Evolutionary conservation across 805 yeast species (phyloP), one percentile per base, ranked within the genome.

Genomic region (Cyberlindnera amylophila): DNA sequence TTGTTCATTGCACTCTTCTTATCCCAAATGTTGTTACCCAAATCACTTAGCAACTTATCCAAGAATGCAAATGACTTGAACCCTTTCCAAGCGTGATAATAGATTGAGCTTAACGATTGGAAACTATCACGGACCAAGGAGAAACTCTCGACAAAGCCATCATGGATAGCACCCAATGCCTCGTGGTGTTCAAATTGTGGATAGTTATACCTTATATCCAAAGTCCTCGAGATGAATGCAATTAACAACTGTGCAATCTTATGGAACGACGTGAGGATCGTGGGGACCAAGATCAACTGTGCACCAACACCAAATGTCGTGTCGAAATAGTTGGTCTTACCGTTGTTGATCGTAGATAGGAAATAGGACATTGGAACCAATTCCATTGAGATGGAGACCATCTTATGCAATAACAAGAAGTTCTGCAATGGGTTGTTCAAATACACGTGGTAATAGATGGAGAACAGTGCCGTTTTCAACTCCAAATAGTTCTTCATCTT

Each of bases 21-120:
- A 34, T 60, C 63, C 50, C 54, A 58, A 10, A 62, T 40, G 42
- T 49, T 58, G 23, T 61, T 51, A 1, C 59, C 63, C 17, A 61
- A 50, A 15, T 63, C 57, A 0, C 47, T 58, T 10, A 76, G 43
- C 4, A 72, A 39, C 18, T 60, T 63, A 11, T 71, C 49, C 16
- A 79, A 52, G 34, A 65, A 70, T 6, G 58, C 58, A 39, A 74
- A 76, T 0, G 77, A 74, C 47, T 77, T 79, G 17, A 72, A 64
- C 31, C 77, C 63, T 57, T 81, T 70, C 87, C 87, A 81, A 0
- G 85, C 79, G 54, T 77, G 78, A 53, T 77, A 81, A 52, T 79
- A 78, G 33, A 72, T 62, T n/a, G 70, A 67, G 35, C 81, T 72
- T 42, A 81, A 59, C 27, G 66, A 58, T 15, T 72, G 64, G 39